Base-by-base conservation (phyloP, 2,329 filamentous ascomycete genomes). In the Cladosporium sp. region DNA sequence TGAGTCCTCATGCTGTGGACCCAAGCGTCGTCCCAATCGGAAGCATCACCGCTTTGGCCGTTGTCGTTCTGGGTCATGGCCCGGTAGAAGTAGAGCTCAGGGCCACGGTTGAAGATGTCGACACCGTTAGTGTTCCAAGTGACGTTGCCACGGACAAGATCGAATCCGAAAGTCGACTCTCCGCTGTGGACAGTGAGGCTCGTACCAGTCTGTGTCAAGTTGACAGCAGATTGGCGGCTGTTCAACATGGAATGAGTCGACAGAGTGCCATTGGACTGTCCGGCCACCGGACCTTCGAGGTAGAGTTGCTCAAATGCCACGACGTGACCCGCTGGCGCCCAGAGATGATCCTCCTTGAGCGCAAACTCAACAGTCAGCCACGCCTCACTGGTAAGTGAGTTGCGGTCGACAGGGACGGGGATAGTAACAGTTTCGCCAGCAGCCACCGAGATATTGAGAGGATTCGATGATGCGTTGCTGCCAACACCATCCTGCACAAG, bases 31-130 rank as follows among this genome's bases (percentile, higher is more conserved):
- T 82, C 77, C 87, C 88, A 90, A 68, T 89, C 85, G 6, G 81
- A 82, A 5, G 62, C 62, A 26, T 65, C 56, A 2, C 84, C 80
- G 16, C 85, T 84, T 16, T 76, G 72, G 0, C 84, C 81, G 0
- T 80, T 77, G 71, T 91, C 88, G 70, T 91, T 91, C 74, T 91
- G 86, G 0, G 88, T 90, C n/a, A 84, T 82, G 0, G 88, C 85
- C 4, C 88, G 85, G 83, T 87, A 90, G 76, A 90, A 86, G 8
- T 61, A 69, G 8, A 70, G 68, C 33, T 69, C 66, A 3, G 72
- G 37, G 1, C 68, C 66, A 23, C 69, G 65, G 1, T 68, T 26
- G 29, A 73, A 65, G 12, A 73, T 4, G 11, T 71, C 55, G 21
- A 67, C 67, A 40, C 71, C 72, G 23, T 67, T 44, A 52, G 72